Conservation (phyloP, 2,329 filamentous ascomycete genomes). For the Pseudogymnoascus sp. region DNA sequence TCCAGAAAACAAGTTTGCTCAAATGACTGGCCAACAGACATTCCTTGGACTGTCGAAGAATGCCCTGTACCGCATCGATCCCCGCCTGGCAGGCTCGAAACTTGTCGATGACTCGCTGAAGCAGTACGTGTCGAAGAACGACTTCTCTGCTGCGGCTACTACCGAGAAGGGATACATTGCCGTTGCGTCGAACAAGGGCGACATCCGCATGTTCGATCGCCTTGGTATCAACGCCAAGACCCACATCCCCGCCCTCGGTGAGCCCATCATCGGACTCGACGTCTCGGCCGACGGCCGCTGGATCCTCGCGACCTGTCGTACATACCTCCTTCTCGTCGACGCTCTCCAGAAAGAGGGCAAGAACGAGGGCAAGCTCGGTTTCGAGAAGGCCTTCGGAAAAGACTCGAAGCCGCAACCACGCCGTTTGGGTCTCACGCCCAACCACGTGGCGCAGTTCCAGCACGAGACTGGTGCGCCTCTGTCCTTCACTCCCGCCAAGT, state of each 20-base stretch:
- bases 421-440: slow-evolving; percentile 78
- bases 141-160: slow-evolving; percentile 88
- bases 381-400: slow-evolving; percentile 86
- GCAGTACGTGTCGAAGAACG: slow-evolving; percentile 94
- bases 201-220: slow-evolving; percentile 92
- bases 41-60: slow-evolving; percentile 92
- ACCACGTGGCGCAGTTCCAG: slow-evolving; percentile 94
- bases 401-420: slow-evolving; percentile 90
- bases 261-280: slow-evolving; percentile 89
- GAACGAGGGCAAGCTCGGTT: slow-evolving; percentile 96
- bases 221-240: slow-evolving; percentile 97
- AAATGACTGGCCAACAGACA: slow-evolving; percentile 92
- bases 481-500: slow-evolving; percentile 82
- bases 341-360: slow-evolving; percentile 85
- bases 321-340: slow-evolving; percentile 90
- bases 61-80: slow-evolving; percentile 87
- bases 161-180: slow-evolving; percentile 96
- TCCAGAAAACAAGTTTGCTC: slow-evolving; percentile 94
- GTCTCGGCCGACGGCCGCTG: slow-evolving; percentile 93
- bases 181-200: slow-evolving; percentile 94
- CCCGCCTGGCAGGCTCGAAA: slow-evolving; percentile 82
- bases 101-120: slow-evolving; percentile 89
- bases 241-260: slow-evolving; percentile 87
- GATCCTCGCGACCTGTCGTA: slow-evolving; percentile 89
- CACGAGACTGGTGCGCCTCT: slow-evolving; percentile 87